These are phyloP conservation scores for Cercophora newfieldiana DNA, from an alignment of 495 filamentous ascomycete genomes.

Conservation along the genomic window DNA sequence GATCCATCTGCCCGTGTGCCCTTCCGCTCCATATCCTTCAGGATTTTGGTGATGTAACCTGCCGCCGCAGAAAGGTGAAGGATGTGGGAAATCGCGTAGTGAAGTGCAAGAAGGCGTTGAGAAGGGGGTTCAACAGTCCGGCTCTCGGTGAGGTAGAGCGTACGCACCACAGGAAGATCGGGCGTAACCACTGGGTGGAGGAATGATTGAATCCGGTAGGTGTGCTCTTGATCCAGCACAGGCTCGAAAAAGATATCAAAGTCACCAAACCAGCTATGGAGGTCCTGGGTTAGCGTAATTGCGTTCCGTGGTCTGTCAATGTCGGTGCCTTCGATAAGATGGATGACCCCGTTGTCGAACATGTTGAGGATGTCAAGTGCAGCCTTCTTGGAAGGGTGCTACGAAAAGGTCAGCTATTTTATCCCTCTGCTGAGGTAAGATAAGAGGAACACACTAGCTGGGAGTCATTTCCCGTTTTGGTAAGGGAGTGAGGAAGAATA, in stretches of 20 bases:
- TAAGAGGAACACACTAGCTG: too few relatives aligned
- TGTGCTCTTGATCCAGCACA: not conserved
- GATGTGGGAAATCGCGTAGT: slow-evolving; percentile 1
- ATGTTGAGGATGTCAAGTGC: slow-evolving; percentile 3
- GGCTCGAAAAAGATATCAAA: slow-evolving; percentile 18
- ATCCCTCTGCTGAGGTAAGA: too few relatives aligned
- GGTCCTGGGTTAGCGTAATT: slow-evolving; percentile 14
- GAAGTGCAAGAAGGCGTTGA: slow-evolving; percentile 3
- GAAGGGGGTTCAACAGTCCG: slow-evolving; percentile 5
- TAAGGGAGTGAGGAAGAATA: slow-evolving; percentile 33
- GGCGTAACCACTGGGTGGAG: not conserved
- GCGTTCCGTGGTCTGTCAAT: slow-evolving; percentile 21
- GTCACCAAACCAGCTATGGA: slow-evolving; percentile 18
- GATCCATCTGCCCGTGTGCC: slow-evolving; percentile 4
- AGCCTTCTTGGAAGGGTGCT: not conserved
- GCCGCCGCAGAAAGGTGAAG: slow-evolving; percentile 3
- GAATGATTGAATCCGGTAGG: slow-evolving; percentile 3
- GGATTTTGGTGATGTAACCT: not conserved
- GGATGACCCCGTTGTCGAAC: slow-evolving; percentile 22
- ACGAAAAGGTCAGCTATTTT: too few relatives aligned
- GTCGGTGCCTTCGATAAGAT: slow-evolving; percentile 20
- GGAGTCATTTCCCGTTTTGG: slow-evolving; percentile 10
- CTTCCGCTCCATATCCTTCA: not conserved
- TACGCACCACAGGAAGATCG: slow-evolving; percentile 1
- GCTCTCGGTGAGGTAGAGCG: not conserved